Evolutionary conservation across 805 yeast species (phyloP), one percentile per base, ranked within the genome.

Genomic region (Ogataea corticis): DNA sequence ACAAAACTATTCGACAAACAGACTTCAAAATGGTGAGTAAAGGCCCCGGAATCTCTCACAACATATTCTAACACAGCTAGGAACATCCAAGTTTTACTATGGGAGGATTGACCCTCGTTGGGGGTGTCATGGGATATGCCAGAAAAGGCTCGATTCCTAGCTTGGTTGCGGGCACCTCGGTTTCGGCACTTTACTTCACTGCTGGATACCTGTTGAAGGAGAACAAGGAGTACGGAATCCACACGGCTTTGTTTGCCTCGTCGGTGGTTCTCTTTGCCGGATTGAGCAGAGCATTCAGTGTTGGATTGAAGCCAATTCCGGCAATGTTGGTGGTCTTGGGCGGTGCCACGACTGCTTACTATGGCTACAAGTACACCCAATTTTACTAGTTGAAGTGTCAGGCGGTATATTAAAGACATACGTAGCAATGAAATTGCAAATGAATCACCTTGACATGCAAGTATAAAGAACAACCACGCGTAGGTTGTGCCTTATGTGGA

Each of bases 151-250:
- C 96, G 2, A 59, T 83, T 30, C 95, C 96, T 17, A 88, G 96
- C 0, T 72, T 91, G 44, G 68, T 80, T 38, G 96, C 92, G 1
- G 97, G 97, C 32, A 52, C 78, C 9, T 66, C 81, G 1, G 70
- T 86, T 51, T 73, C 85, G 12, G 70, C 77, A 2, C 59, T 80
- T 21, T 86, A 77, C 61, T 86, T 85, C n/a, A 60, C 71, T 46
- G 83, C 89, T 2, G 92, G 96, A 14, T 87, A 88, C 66, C 72
- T 91, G 53, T 69, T 89, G 50, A 76, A 79, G 52, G 69, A 82
- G 44, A 87, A 88, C 62, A 82, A 80, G 49, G 90, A 87, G 60
- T 79, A 79, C 67, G 97, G 97, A 35, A 73, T 91, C 52, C 91
- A 87, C 62, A 62, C 85, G 14, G 96, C 96, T 0, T 68, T 90